These are phyloP conservation scores for Elongisporangium anandrum DNA, from an alignment of 352 stramenopile genomes.

Conservation along the genomic window DNA sequence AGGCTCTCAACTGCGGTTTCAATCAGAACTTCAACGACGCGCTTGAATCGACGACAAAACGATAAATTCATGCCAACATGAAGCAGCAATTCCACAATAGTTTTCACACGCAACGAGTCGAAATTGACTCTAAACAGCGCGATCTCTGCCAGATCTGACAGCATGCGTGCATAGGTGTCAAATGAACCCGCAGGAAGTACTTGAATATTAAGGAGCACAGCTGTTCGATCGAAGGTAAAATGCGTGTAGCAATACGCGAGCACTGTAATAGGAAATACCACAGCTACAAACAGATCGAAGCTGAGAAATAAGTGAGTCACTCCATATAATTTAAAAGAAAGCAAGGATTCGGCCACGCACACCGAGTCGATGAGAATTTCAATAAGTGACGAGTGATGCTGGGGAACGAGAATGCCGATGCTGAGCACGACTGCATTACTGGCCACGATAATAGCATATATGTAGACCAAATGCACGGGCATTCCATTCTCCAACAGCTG, in stretches of 20 bases:
- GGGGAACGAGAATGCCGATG: background rate
- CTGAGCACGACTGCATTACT: background rate
- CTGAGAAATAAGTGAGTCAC: background rate
- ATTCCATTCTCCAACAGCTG: constrained; percentile 19
- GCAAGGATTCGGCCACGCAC: constrained; percentile 2
- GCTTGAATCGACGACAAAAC: constrained; percentile 27
- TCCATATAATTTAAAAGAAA: background rate
- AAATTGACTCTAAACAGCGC: constrained; percentile 26
- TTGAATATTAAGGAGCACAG: constrained; percentile 12
- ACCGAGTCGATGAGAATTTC: constrained; percentile 20
- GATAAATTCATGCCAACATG: constrained; percentile 25
- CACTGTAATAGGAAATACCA: constrained; percentile 17
- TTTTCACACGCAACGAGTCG: constrained; percentile 18
- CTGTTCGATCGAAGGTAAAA: constrained; percentile 20
- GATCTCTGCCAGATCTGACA: constrained; percentile 16
- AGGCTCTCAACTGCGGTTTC: background rate
- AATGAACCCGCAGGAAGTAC: constrained; percentile 18
- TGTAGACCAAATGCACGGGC: constrained; percentile 2
- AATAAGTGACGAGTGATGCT: constrained; percentile 9
- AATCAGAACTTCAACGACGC: constrained; percentile 12
- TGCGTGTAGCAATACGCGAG: constrained; percentile 14
- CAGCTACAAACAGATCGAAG: constrained; percentile 22
- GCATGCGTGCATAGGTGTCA: constrained; percentile 15
- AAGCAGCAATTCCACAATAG: constrained; percentile 19
- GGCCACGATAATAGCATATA: background rate